Evolutionary conservation across 2,329 filamentous ascomycete genomes (phyloP), one percentile per base, ranked within the genome.

Genomic region (Phialemoniopsis sp.): DNA sequence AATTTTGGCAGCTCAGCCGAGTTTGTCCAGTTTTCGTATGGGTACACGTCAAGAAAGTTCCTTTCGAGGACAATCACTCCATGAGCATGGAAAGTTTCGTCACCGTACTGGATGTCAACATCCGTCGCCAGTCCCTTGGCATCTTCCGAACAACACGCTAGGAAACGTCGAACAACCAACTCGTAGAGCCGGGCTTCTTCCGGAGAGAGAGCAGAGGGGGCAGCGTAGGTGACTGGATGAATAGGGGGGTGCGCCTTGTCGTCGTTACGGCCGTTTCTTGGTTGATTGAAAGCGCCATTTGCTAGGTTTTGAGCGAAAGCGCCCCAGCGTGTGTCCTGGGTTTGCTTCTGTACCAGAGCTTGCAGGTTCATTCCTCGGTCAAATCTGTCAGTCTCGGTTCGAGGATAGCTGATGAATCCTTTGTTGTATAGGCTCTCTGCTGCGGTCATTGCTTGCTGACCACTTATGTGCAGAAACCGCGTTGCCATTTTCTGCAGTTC

Each of bases 221-320:
- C 76, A 6, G 85, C 88, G 56, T 87, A 94, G n/a, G 86, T 86
- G 43, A 98, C 85, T 1, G 93, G 93, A 53, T 98, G 93, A 43
- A 98, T 98, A 0, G 93, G 93, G 18, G 93, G 93, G 64, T 98
- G 93, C 1, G 93, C 93, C 62, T 95, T 93, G 62, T 98, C 93
- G 60, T 98, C 95, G 58, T 97, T 81, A 38, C 81, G 78, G 4
- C 93, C 93, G 48, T 84, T 77, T 32, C 91, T 81, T 14, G 93
- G 93, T 48, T 86, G 83, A 34, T 80, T 78, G 58, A 95, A 97
- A 8, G 72, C 83, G 4, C 89, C 89, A 46, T 85, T 73, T 21
- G 87, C 67, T 9, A 97, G 73, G 14, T 72, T 72, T 57, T 85
- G 85, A 4, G 91, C 89, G 59, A 90, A 95, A 15, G 66, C 58